Base-by-base conservation (phyloP, 1,139 yeast species). In the Candida anutae region DNA sequence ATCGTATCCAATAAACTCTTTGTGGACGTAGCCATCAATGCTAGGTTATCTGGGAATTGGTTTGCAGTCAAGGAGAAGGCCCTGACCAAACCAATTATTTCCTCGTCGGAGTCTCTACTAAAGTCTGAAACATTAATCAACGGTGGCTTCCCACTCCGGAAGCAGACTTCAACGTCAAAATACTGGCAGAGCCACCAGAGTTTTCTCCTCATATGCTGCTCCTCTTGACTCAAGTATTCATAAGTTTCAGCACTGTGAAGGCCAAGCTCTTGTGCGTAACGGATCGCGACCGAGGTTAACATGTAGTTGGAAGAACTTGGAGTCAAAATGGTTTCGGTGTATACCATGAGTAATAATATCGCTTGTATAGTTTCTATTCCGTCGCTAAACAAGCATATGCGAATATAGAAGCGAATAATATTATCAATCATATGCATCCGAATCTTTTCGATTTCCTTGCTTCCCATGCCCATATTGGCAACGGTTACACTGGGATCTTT, bases 181-280 rank as follows among this genome's bases (percentile, higher is more conserved):
- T 55, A 49, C 37, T 71, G 75, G 33, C 79, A 66, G 21, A 55
- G 36, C 74, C 79, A 72, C 76, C 81, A 80, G 2, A 76, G 32
- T 8, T 50, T 47, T 22, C 70, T 50, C 17, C 74, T 53, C 8
- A 52, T 47, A 4, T 45, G 38, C 5, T 55, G 57, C 24, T 73
- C 78, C 3, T 46, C 53, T 0, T 39, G 38, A 0, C 62, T 32
- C 15, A 73, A 39, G 1, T 63, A 60, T 5, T 42, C 40, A 28
- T 64, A 63, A 2, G 69, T 50, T 37, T 78, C 84, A 11, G 52
- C 53, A 19, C 84, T 53, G 43, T 81, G 82, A 15, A 82, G 53
- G 0, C 93, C 93, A 32, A 78, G 50, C 27, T 74, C 79, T 37
- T 69, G 76, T 0, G 84, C 82, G 38, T 62, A 67, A 31, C 84